Base-by-base conservation (phyloP, 768 basidiomycete species). In the Pisolithus sp. region DNA sequence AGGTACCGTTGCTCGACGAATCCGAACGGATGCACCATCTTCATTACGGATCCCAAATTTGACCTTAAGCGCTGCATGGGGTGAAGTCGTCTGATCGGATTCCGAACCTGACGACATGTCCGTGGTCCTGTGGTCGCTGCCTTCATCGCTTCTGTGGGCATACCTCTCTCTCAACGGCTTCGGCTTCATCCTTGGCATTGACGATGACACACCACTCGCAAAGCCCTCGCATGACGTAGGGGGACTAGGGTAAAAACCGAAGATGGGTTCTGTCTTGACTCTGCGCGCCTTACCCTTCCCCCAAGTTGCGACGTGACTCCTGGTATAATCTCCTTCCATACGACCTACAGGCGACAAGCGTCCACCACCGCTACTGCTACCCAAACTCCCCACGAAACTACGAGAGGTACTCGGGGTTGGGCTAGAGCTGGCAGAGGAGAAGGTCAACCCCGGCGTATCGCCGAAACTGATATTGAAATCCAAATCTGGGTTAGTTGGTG, bases 71-170 rank as follows among this genome's bases (percentile, higher is more conserved):
- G 56, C 20, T n/a, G 56, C 15, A 13, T 45, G 17, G 15, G 24
- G 48, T 10, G 57, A 46, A 34, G 53, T 47, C 3, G 60, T 60
- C 23, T 62, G 55, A 53, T 68, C 66, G 47, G 59, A 59, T 56
- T 50, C 51, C 4, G 56, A 53, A 26, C 48, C 36, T 7, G 58
- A 64, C 40, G 57, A 55, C 15, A 30, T 12, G 5, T 49, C 48
- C 7, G 38, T 28, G 55, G 50, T 51, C 26, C 40, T 43, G 9
- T 41, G 40, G 44, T 15, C 28, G 6, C 39, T 50, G 24, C 40
- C 23, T 47, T 6, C 31, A 47, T 31, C 21, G 13, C 46, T 36
- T 18, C 30, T 12, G 31, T 7, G 46, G n/a, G 15, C 23, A 10
- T 47, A 7, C 17, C 31, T 47, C n/a, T 18, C 23, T 47, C 46